A percentile compares a stretch with the other conserved stretches of the same genome.
Conservation (phyloP, 202 grass and related monocot species). For the Miscanthus sacchariflorus region DNA sequence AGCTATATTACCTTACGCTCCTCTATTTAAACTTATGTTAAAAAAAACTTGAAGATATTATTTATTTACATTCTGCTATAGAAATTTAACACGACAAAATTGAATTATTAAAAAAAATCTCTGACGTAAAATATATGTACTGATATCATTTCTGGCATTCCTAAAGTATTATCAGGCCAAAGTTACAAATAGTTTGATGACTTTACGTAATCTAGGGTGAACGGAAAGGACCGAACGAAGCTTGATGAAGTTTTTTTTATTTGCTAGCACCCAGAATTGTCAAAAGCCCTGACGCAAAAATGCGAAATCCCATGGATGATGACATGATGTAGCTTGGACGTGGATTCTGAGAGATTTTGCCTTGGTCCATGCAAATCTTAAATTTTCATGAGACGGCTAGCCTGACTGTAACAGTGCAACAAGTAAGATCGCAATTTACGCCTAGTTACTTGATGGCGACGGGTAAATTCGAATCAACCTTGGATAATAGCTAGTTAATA, state of each 20-base stretch:
- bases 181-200: neutral
- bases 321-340: neutral
- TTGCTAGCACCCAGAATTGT: neutral
- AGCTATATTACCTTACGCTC: too few relatives aligned
- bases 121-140: too few relatives aligned
- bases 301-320: neutral
- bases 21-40: too few relatives aligned
- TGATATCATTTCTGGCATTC: too few relatives aligned
- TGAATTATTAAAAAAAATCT: too few relatives aligned
- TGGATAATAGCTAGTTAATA: neutral
- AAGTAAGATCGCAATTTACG: neutral
- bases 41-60: too few relatives aligned
- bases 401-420: neutral
- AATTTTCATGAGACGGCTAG: neutral
- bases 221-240: neutral
- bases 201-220: neutral
- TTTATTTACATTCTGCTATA: too few relatives aligned
- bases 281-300: neutral
- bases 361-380: neutral
- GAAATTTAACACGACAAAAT: too few relatives aligned
- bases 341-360: neutral
- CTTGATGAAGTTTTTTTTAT: neutral
- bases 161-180: too few relatives aligned
- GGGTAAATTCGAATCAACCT: constrained; percentile 2
- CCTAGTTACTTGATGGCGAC: neutral